phyloP scores from a whole-genome alignment of 108 stramenopile species.

The Mediolabrus comicus region DNA sequence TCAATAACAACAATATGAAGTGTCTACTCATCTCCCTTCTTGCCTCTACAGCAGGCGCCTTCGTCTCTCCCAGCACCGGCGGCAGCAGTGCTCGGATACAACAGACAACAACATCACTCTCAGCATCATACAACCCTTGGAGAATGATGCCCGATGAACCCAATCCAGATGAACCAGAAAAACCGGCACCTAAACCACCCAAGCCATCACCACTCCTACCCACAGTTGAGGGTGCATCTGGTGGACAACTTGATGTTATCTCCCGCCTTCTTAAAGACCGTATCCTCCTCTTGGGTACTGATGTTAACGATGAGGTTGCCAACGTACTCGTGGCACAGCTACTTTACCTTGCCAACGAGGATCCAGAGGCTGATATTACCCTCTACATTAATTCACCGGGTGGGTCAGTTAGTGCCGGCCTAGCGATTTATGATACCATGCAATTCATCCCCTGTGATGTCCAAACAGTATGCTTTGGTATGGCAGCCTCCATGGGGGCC shows the following conservation, averaged over 20 bases:
- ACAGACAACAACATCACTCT: background rate
- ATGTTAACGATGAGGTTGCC: constrained; percentile 93
- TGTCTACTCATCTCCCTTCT: background rate
- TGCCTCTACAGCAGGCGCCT: constrained; percentile 2
- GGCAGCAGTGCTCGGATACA: background rate
- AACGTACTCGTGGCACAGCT: constrained; percentile 93
- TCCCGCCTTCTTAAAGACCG: constrained; percentile 84
- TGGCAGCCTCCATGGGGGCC: constrained; percentile 96
- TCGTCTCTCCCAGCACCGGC: background rate
- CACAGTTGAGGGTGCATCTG: constrained; percentile 67
- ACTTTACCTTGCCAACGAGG: constrained; percentile 93
- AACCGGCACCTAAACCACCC: constrained; percentile 35
- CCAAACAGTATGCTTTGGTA: constrained; percentile 95
- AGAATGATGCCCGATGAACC: constrained; percentile 8
- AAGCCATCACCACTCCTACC: constrained; percentile 71
- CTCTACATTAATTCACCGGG: constrained; percentile 97
- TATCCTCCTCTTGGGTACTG: constrained; percentile 84
- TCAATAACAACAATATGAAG: constrained; percentile 1
- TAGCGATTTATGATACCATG: constrained; percentile 98
- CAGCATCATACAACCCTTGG: background rate
- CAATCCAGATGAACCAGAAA: constrained; percentile 3
- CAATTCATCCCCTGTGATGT: constrained; percentile 97
- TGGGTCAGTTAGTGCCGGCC: constrained; percentile 84
- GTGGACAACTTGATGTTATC: constrained; percentile 78
- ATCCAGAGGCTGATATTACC: constrained; percentile 92